A percentile compares a stretch with the other conserved stretches of the same genome.
phyloP scores from a whole-genome alignment of 495 filamentous ascomycete genomes.

The Talaromyces thailandensis region DNA sequence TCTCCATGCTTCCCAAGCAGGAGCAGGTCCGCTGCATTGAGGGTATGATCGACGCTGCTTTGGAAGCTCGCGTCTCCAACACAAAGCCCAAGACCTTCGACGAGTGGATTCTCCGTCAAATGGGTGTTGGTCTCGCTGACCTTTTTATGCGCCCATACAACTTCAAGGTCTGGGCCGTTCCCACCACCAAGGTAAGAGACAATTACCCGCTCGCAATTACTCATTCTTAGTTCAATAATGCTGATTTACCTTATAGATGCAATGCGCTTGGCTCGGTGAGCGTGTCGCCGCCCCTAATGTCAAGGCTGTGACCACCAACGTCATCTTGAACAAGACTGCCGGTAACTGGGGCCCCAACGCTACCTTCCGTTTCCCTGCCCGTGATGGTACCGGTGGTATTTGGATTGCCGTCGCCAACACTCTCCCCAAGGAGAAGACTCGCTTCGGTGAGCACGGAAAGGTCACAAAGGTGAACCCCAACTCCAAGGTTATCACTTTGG shows the following conservation, averaged over 20 bases:
- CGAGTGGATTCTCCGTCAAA: constrained; percentile 94
- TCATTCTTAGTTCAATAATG: not conserved
- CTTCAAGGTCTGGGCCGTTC: constrained; percentile 99
- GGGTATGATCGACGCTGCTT: constrained; percentile 90
- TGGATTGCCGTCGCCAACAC: constrained; percentile 98
- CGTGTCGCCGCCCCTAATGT: constrained; percentile 95
- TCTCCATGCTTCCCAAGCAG: constrained; percentile 95
- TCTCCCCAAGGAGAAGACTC: constrained; percentile 81
- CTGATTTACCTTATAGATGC: constrained; percentile 59
- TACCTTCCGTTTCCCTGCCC: constrained; percentile 96
- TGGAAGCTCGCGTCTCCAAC: constrained; percentile 76
- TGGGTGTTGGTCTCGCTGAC: constrained; percentile 84
- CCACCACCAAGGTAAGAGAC: constrained; percentile 74
- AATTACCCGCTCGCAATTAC: not conserved
- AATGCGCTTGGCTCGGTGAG: constrained; percentile 98
- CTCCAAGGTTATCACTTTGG: constrained; percentile 71
- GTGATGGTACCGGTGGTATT: constrained; percentile 93
- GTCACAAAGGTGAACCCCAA: constrained; percentile 80
- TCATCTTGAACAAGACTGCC: constrained; percentile 91
- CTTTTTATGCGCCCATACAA: constrained; percentile 99
- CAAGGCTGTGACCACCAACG: constrained; percentile 90
- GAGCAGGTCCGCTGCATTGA: constrained; percentile 94
- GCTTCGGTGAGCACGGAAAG: constrained; percentile 75
- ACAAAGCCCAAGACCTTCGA: constrained; percentile 95
- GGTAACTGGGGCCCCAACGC: constrained; percentile 98